Evolutionary conservation across 768 basidiomycete genomes (phyloP), one percentile per base, ranked within the genome.

Genomic region (Leccinum disarticulatum): DNA sequence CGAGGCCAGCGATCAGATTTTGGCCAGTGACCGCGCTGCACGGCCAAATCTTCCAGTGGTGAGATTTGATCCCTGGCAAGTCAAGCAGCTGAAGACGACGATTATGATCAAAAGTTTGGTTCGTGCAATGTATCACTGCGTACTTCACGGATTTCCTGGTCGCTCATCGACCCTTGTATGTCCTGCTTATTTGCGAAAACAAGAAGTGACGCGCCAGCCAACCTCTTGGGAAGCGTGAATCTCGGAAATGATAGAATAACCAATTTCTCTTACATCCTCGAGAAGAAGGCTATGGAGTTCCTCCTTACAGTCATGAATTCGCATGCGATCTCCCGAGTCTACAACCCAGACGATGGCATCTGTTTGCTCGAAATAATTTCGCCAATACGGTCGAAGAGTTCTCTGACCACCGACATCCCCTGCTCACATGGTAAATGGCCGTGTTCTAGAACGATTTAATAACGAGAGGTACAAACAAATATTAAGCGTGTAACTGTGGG

Each of bases 181-280:
- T 99, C 97, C 71, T 97, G 95, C 75, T 99, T 99, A 77, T 99
- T 99, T 30, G 97, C 97, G 70, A 98, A 92, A 56, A 98, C 87
- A 38, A 98, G 84, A 54, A 98, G 81, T 13, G 94, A 95, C 47
- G 97, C 97, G n/a, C 97, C 96, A 54, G 93, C 87, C 59, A 98
- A 77, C 69, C 97, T 84, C 95, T 98, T 61, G 30, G 19, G 49
- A 10, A 52, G 50, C 59, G 54, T 72, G 63, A 70, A 64, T 65
- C 53, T 61, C 53, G 60, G 61, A 61, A 47, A 60, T 53, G 54
- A 17, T 25, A 28, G 53, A 38, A 43, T 43, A 33, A 56, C 38
- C 38, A 49, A 61, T 49, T 56, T 47, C 41, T 69, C 87, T 77
- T 76, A 98, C 96, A 75, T 98, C 95, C 81, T 98, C 95, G 19